Evolutionary conservation across 345 rosid genomes (phyloP), one percentile per base, ranked within the genome.

Genomic region (Eucalyptus guilfoylei): DNA sequence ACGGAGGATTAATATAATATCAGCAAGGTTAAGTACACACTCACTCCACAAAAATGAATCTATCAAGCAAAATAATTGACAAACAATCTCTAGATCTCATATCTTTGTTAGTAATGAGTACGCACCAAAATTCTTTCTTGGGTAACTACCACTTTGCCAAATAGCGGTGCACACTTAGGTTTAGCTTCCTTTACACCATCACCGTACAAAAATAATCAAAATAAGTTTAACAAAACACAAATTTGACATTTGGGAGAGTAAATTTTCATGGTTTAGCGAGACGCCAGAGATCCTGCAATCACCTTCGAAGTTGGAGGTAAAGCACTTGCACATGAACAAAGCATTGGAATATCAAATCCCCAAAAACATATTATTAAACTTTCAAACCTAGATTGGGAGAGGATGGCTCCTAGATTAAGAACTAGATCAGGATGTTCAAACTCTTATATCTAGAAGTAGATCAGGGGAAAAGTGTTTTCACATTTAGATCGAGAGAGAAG

Each of bases 121-220:
- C 8, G 1, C 0, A 4, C 32, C 8, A 6, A 60, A 6, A 60
- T 60, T 60, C 67, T 60, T 3, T 60, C 15, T 60, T 13, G 1
- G 32, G 32, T 60, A 60, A 60, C 67, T 60, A 60, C 32, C 14
- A 12, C 16, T 12, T 60, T 60, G 67, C 67, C 15, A 60, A 13
- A 5, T 1, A 11, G 16, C 0, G 2, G 1, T 28, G 32, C 67
- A 6, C 32, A 11, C 1, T 30, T 10, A 24, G 14, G 15, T 60
- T 26, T 13, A 28, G 32, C 32, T 60, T 60, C n/a, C 32, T 60
- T 13, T 28, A 60, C 15, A 60, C 15, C 7, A 60, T 60, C 0
- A 8, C 2, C 16, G 0, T 6, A 28, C 1, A 0, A 13, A 6
- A 13, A 28, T 6, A 12, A 60, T 30, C 14, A 28, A 28, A 12